phyloP scores from a whole-genome alignment of 805 yeast genomes.

The Ogataea ramenticola region DNA sequence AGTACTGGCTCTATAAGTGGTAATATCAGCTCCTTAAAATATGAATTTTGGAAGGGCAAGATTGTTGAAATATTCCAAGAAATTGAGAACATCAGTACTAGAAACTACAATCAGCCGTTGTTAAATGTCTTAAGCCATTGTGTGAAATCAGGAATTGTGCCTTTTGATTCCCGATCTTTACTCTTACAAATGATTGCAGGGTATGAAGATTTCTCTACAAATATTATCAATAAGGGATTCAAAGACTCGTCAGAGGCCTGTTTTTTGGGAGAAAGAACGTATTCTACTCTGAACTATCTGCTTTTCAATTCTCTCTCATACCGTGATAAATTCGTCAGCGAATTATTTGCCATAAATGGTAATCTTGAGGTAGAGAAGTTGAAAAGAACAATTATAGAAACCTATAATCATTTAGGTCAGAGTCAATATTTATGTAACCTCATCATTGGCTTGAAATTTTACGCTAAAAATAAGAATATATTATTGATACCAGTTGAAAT shows the following conservation, averaged over 20 bases:
- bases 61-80: constrained; percentile 36
- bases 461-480: constrained; percentile 41
- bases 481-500: constrained; percentile 58
- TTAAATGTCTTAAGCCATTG: constrained; percentile 51
- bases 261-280: constrained; percentile 73
- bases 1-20: not conserved
- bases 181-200: constrained; percentile 57
- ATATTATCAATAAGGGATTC: constrained; percentile 35
- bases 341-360: constrained; percentile 26
- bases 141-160: constrained; percentile 34
- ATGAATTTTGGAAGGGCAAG: constrained; percentile 69
- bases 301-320: constrained; percentile 45
- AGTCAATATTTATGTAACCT: constrained; percentile 64
- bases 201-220: constrained; percentile 44
- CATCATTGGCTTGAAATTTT: constrained; percentile 53
- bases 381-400: constrained; percentile 39
- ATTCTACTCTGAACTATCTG: constrained; percentile 65
- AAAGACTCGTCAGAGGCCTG: constrained; percentile 49
- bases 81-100: constrained; percentile 11
- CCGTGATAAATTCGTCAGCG: constrained; percentile 42
- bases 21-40: constrained; percentile 32
- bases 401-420: constrained; percentile 78
- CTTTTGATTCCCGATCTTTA: constrained; percentile 40
- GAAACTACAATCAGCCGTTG: constrained; percentile 53
- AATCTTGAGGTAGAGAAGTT: constrained; percentile 1